Conservation (phyloP, 2,329 filamentous ascomycete species). For the Nectriaceae sp. region DNA sequence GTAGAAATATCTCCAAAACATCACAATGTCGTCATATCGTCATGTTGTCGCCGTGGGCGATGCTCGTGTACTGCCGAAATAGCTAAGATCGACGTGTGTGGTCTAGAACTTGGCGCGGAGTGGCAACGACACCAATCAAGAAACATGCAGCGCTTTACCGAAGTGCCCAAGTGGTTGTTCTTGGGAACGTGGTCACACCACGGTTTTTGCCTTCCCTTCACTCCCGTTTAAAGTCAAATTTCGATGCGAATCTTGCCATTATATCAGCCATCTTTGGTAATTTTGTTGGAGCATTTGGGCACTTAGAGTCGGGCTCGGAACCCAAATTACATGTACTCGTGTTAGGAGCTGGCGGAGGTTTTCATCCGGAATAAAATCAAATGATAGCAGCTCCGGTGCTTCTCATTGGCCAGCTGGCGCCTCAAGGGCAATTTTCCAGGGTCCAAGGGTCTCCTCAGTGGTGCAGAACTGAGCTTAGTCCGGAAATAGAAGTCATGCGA, state of each 20-base stretch:
- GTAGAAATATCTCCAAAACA: not conserved
- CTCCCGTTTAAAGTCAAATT: constrained; percentile 2
- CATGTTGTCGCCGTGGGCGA: constrained; percentile 18
- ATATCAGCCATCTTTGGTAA: constrained; percentile 5
- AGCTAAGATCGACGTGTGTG: constrained; percentile 21
- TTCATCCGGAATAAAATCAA: constrained; percentile 17
- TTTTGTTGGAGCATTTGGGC: constrained; percentile 3
- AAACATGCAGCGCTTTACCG: constrained; percentile 14
- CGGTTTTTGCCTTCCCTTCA: constrained; percentile 17
- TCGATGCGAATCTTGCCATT: constrained; percentile 4
- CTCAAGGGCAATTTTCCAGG: constrained; percentile 20
- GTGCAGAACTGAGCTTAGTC: constrained; percentile 20
- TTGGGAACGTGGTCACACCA: constrained; percentile 15
- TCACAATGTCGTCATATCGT: constrained; percentile 23
- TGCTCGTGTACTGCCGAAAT: constrained; percentile 17
- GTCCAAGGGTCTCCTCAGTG: constrained; percentile 19
- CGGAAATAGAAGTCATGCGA: constrained; percentile 17
- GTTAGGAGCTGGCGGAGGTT: constrained; percentile 22
- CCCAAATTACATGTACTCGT: constrained; percentile 11
- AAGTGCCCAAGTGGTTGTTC: constrained; percentile 17
- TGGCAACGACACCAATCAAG: constrained; percentile 23
- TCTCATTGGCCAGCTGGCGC: constrained; percentile 19
- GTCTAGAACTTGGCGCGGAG: constrained; percentile 25
- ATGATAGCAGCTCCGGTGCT: constrained; percentile 1
- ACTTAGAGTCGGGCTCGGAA: constrained; percentile 1